These are phyloP conservation scores for Globisporangium solare DNA, from an alignment of 352 stramenopile species.

Conservation along the genomic window DNA sequence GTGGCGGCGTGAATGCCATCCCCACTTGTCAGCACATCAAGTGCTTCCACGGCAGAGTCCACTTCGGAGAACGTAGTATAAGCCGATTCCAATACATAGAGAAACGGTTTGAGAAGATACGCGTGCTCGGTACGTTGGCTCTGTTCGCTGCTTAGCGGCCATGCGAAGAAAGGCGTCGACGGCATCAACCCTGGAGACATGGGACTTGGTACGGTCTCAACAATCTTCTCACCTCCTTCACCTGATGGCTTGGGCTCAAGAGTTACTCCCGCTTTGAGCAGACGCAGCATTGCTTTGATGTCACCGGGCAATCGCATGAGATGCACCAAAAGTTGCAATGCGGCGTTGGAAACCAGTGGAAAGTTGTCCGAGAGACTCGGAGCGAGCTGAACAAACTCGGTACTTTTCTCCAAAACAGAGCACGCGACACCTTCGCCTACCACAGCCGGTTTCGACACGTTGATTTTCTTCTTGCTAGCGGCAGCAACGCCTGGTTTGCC, in stretches of 20 bases:
- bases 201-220: background rate
- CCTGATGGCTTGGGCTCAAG: background rate
- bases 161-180: background rate
- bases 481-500: slow-evolving; percentile 9
- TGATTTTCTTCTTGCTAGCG: slow-evolving; percentile 41
- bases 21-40: slow-evolving; percentile 9
- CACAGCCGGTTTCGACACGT: slow-evolving; percentile 14
- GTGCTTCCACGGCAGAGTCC: slow-evolving; percentile 3
- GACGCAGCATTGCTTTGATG: slow-evolving; percentile 25
- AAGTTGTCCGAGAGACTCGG: slow-evolving; percentile 19
- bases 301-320: slow-evolving; percentile 29
- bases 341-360: slow-evolving; percentile 25
- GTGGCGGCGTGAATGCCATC: slow-evolving; percentile 6
- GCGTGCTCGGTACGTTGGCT: slow-evolving; percentile 5
- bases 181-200: background rate
- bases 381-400: slow-evolving; percentile 21
- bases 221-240: background rate
- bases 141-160: slow-evolving; percentile 2
- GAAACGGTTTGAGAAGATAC: background rate
- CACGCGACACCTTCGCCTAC: slow-evolving; percentile 28
- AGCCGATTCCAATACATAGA: slow-evolving; percentile 5
- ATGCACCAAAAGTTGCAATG: slow-evolving; percentile 25
- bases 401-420: slow-evolving; percentile 24
- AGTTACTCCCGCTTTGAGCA: slow-evolving; percentile 11
- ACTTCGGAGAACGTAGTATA: slow-evolving; percentile 6